These are phyloP conservation scores for Glycyrrhiza uralensis DNA, from an alignment of 306 rosid genomes.

Conservation along the genomic window DNA sequence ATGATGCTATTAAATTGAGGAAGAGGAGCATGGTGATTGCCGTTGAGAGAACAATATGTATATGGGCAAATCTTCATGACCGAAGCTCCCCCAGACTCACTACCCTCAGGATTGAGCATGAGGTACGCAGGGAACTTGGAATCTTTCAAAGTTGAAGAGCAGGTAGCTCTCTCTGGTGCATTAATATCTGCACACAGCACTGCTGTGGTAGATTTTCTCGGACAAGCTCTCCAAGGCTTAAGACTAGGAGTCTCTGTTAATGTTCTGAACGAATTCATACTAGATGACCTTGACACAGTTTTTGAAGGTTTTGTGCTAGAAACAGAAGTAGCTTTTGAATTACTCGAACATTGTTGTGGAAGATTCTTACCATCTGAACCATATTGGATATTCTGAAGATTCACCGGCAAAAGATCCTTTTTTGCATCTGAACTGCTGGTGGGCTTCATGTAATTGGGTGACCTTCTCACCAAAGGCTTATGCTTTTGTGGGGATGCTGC, in stretches of 20 bases:
- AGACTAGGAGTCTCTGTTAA: slow-evolving; percentile 48
- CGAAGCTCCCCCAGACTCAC: slow-evolving; percentile 66
- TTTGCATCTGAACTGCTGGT: slow-evolving; percentile 70
- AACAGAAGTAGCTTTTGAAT: slow-evolving; percentile 24
- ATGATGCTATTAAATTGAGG: slow-evolving; percentile 66
- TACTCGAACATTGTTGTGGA: slow-evolving; percentile 24
- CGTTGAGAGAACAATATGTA: slow-evolving; percentile 80
- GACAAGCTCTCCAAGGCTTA: slow-evolving; percentile 38
- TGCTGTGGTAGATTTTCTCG: slow-evolving; percentile 41
- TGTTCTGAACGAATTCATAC: slow-evolving; percentile 45
- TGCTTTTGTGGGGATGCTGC: slow-evolving; percentile 34
- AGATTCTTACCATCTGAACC: slow-evolving; percentile 39
- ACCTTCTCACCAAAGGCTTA: slow-evolving; percentile 30
- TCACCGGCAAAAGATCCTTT: slow-evolving; percentile 44
- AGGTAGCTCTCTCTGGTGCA: slow-evolving; percentile 50
- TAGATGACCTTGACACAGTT: slow-evolving; percentile 37
- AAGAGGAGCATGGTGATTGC: slow-evolving; percentile 51
- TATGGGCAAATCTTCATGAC: slow-evolving; percentile 72
- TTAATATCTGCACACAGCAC: slow-evolving; percentile 38
- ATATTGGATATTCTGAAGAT: slow-evolving; percentile 34
- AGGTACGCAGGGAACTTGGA: slow-evolving; percentile 49
- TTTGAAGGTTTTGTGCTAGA: slow-evolving; percentile 38
- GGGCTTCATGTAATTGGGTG: slow-evolving; percentile 79
- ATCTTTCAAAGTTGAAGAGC: slow-evolving; percentile 79
- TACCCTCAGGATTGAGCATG: slow-evolving; percentile 50